Evolutionary conservation across 331 rosid species (phyloP).

Genomic region (Rhamnella rubrinervis): DNA sequence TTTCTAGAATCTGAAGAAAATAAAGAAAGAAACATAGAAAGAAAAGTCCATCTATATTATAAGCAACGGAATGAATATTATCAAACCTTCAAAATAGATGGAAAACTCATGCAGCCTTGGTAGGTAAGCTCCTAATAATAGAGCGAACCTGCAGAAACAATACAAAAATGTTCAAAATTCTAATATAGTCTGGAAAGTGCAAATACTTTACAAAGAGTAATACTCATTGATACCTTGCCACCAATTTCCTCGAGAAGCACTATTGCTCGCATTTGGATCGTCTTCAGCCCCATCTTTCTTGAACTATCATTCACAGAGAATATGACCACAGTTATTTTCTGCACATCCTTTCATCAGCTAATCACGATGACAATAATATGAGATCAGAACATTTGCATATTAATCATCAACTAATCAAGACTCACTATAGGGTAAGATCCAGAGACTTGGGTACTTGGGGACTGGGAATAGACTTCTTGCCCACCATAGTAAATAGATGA

Average conservation of each 20-base stretch:
- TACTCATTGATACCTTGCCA: slow-evolving; percentile 50
- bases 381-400: background rate
- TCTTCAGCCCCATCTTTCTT: slow-evolving; percentile 41
- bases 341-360: background rate
- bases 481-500: slow-evolving; percentile 62
- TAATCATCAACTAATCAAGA: slow-evolving; percentile 24
- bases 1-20: background rate
- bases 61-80: background rate
- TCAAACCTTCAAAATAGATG: slow-evolving; percentile 41
- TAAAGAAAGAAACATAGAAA: background rate
- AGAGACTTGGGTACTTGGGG: slow-evolving; percentile 34
- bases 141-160: slow-evolving; percentile 47
- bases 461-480: slow-evolving; percentile 47
- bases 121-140: slow-evolving; percentile 43
- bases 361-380: background rate
- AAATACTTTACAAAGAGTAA: background rate
- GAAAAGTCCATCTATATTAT: background rate
- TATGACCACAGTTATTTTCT: slow-evolving; percentile 8
- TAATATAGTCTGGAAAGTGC: background rate
- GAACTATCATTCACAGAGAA: slow-evolving; percentile 28
- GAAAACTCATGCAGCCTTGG: slow-evolving; percentile 28
- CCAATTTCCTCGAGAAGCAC: slow-evolving; percentile 59
- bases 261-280: slow-evolving; percentile 47
- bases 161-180: slow-evolving; percentile 4
- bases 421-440: slow-evolving; percentile 44